Conservation (phyloP, 768 basidiomycete species). For the Termitomyces heimii region DNA sequence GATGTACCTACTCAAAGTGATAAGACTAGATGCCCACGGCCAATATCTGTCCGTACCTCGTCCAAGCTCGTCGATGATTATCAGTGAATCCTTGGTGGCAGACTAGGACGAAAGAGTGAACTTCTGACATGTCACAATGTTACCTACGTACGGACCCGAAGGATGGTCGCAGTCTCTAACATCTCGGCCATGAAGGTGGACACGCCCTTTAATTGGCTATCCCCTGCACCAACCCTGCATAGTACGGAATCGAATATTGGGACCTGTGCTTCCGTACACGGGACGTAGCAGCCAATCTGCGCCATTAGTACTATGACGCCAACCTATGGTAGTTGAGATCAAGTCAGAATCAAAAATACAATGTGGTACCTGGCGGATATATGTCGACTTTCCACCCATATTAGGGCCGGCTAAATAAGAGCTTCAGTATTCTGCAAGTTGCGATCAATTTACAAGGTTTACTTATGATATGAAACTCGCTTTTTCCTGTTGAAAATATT, state of each 20-base stretch:
- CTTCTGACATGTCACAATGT: background rate
- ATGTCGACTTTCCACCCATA: slow-evolving; percentile 98
- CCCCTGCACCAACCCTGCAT: slow-evolving; percentile 95
- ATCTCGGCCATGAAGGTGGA: slow-evolving; percentile 99
- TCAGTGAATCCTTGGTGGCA: slow-evolving; percentile 86
- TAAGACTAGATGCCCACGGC: background rate
- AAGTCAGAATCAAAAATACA: background rate
- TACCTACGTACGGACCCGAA: slow-evolving; percentile 50
- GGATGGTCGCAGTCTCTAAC: slow-evolving; percentile 95
- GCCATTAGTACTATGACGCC: slow-evolving; percentile 98
- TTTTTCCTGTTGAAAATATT: slow-evolving; percentile 45
- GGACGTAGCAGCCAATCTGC: slow-evolving; percentile 93
- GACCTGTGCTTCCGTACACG: slow-evolving; percentile 77
- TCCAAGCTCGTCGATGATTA: slow-evolving; percentile 97
- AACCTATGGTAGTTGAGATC: slow-evolving; percentile 32
- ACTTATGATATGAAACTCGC: slow-evolving; percentile 97
- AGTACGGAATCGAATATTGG: slow-evolving; percentile 96
- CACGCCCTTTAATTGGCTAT: slow-evolving; percentile 95
- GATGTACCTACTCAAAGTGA: slow-evolving; percentile 64
- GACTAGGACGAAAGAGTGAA: slow-evolving; percentile 40
- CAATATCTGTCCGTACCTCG: slow-evolving; percentile 44
- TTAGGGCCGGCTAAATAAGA: slow-evolving; percentile 78
- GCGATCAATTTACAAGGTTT: slow-evolving; percentile 14
- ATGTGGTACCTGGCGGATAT: slow-evolving; percentile 73
- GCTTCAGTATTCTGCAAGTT: background rate